Evolutionary conservation across 2,329 filamentous ascomycete genomes (phyloP), one percentile per base, ranked within the genome.

Genomic region (Rhynchosporium graminicola): DNA sequence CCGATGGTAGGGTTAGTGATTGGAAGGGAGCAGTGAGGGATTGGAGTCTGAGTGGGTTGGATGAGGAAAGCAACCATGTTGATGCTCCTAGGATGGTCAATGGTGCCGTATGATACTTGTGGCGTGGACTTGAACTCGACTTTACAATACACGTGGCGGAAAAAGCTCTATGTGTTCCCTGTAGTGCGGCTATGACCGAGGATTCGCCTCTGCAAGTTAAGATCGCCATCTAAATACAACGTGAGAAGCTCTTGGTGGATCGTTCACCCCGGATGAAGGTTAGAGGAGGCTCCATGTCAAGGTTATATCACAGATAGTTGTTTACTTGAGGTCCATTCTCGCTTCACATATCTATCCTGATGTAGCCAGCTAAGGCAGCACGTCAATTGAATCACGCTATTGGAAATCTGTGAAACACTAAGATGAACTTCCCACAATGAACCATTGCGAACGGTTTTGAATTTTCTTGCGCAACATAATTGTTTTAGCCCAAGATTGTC

Each of bases 11-110:
- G 71, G 96, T 96, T 71, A 92, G 90, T 68, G 95, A 97, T 75
- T 97, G 90, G 90, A 97, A 97, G 79, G 94, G 95, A n/a, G 86
- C 87, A 13, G 92, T 98, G 4, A 86, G 89, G 70, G 94, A 98
- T 74, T 98, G 86, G 85, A 73, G 64, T 59, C 67, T 75, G 64
- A 57, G 46, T 31, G 59, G 33, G 3, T 31, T 40, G 29, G 56
- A 45, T 15, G 57, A 9, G 8, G 56, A 43, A n/a, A 59, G 52
- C 38, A 64, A 63, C 57, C 45, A 63, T 59, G 40, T 33, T 46
- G 45, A 36, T 8, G 50, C 59, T 10, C 67, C 67, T 31, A 48
- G 56, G n/a, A 45, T 73, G 61, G 63, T 71, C 10, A 74, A 74
- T 64, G 72, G 72, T 7, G 62, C 68, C 59, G 57, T 59, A 26